Evolutionary conservation across 202 grass and related monocot genomes (phyloP).

Genomic region (Carex sylvatica): DNA sequence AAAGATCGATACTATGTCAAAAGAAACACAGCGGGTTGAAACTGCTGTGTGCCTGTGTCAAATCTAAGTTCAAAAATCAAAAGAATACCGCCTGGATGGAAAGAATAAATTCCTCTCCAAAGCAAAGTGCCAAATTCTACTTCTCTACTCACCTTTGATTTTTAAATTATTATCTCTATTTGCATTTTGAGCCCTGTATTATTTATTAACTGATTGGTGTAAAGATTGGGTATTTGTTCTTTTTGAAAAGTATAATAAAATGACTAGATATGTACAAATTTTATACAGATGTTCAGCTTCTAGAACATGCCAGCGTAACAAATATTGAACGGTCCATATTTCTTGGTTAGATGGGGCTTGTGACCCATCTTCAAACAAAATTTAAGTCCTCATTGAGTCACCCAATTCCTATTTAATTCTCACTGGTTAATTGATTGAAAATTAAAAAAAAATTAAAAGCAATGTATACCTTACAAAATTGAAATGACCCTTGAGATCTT

Average conservation of each 20-base stretch:
- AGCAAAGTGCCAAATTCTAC: neutral
- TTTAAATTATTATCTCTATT: neutral
- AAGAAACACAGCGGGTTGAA: neutral
- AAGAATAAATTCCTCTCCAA: neutral
- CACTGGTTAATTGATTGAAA: no score
- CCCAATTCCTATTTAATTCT: no score
- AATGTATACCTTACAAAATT: no score
- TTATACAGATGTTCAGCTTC: neutral
- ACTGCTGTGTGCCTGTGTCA: neutral
- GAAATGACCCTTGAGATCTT: no score
- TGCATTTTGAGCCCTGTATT: neutral
- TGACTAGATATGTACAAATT: neutral
- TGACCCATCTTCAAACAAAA: no score
- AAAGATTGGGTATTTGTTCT: neutral
- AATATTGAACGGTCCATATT: no score
- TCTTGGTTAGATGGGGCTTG: no score
- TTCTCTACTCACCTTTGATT: neutral
- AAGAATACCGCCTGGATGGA: neutral
- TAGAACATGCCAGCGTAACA: no score
- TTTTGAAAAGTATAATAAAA: neutral
- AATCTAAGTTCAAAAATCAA: neutral
- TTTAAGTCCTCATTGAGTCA: no score
- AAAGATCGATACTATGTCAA: no score
- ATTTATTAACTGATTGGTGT: neutral
- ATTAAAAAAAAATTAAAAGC: no score